Evolutionary conservation across 2,329 filamentous ascomycete species (phyloP).

Genomic region (Parastagonospora nodorum): DNA sequence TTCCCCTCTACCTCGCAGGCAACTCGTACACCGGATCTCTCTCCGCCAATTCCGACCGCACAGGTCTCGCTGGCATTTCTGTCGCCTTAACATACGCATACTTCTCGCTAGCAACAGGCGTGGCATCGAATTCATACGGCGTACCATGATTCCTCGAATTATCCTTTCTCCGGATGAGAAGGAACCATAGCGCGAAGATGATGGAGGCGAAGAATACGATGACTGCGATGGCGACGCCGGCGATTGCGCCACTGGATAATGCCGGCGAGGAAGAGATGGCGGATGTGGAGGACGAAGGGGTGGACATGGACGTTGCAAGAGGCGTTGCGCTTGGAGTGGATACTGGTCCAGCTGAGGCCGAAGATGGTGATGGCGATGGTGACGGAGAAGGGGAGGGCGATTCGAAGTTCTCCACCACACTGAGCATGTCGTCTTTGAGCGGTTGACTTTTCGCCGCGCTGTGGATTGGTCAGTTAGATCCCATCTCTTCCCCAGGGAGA

Average conservation of each 20-base stretch:
- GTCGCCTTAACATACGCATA: background rate
- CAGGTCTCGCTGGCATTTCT: too few species aligned
- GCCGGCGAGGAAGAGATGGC: background rate
- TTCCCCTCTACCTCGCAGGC: background rate
- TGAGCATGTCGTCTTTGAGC: background rate
- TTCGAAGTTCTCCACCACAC: background rate
- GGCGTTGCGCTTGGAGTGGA: too few species aligned
- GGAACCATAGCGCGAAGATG: conserved; percentile 2
- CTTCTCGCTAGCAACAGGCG: background rate
- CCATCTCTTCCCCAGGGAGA: background rate
- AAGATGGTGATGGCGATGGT: background rate
- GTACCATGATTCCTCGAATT: background rate
- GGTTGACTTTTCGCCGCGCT: conserved; percentile 4
- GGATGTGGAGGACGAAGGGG: background rate
- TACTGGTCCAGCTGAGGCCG: background rate
- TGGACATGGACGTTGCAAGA: background rate
- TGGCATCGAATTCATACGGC: background rate
- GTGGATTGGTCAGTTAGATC: background rate
- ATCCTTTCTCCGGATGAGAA: background rate
- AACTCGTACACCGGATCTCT: background rate
- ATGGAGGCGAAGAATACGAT: conserved; percentile 1
- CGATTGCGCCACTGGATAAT: conserved; percentile 16
- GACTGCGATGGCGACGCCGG: conserved; percentile 11
- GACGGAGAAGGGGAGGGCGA: background rate
- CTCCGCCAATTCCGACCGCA: background rate